phyloP scores from a whole-genome alignment of 78 protist genomes.

The Dictyostelium capitatum region DNA sequence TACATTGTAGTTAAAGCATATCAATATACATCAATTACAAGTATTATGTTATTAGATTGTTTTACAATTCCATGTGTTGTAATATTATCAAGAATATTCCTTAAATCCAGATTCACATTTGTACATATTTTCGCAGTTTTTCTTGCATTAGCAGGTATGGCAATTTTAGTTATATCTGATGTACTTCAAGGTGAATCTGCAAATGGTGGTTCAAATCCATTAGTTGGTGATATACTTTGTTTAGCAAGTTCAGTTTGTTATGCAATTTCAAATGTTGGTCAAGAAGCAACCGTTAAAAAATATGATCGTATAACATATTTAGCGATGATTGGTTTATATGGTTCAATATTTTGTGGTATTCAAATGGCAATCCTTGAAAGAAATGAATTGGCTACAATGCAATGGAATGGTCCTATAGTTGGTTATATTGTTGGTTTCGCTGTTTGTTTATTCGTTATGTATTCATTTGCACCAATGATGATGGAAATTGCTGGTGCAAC shows the following conservation, averaged over 20 bases:
- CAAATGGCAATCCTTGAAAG: conserved; percentile 82
- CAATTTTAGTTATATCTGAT: conserved; percentile 73
- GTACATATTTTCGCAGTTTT: conserved; percentile 78
- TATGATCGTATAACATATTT: conserved; percentile 63
- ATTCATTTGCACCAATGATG: conserved; percentile 86
- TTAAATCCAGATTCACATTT: conserved; percentile 58
- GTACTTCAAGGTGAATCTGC: conserved; percentile 39
- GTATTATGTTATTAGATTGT: conserved; percentile 86
- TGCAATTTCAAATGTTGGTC: conserved; percentile 89
- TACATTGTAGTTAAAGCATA: conserved; percentile 86
- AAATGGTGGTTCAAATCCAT: conserved; percentile 58
- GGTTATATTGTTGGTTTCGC: conserved; percentile 81
- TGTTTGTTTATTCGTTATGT: conserved; percentile 81
- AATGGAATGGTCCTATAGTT: conserved; percentile 59
- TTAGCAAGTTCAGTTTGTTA: conserved; percentile 74
- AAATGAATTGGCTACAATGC: conserved; percentile 31
- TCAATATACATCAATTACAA: conserved; percentile 84
- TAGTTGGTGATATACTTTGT: conserved; percentile 82
- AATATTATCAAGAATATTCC: conserved; percentile 66
- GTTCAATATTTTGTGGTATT: conserved; percentile 56
- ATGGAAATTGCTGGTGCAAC: conserved; percentile 82
- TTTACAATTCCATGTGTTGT: conserved; percentile 89
- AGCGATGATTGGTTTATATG: conserved; percentile 85
- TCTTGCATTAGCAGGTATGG: conserved; percentile 83
- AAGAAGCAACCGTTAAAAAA: conserved; percentile 84